Percentiles rank a stretch among this genome's conserved stretches.
Evolutionary conservation across 2,329 filamentous ascomycete species (phyloP).

Genomic region (Colletotrichum scovillei): DNA sequence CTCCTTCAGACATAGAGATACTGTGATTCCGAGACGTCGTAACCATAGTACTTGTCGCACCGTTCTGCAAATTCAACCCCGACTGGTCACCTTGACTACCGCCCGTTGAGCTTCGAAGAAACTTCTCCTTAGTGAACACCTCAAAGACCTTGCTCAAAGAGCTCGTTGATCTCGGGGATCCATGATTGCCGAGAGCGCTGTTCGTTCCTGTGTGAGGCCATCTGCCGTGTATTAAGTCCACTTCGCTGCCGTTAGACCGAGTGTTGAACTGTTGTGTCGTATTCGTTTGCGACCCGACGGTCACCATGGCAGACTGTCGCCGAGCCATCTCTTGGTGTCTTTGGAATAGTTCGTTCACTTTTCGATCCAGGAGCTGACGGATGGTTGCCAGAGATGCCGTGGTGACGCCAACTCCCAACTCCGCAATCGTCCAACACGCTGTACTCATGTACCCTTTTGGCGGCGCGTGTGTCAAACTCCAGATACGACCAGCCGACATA

Average conservation of each 20-base stretch:
- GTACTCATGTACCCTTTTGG: conserved; percentile 24
- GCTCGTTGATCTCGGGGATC: background rate
- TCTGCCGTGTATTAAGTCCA: no score
- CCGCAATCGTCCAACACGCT: conserved; percentile 16
- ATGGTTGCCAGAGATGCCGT: background rate
- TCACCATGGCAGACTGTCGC: background rate
- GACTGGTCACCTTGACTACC: background rate
- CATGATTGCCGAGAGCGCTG: background rate
- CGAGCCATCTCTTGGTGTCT: background rate
- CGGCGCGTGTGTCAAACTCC: background rate
- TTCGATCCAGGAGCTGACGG: conserved; percentile 10
- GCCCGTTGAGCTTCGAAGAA: background rate
- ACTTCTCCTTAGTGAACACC: conserved; percentile 6
- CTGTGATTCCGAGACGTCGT: conserved; percentile 3
- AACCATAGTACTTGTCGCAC: conserved; percentile 3
- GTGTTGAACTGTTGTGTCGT: background rate
- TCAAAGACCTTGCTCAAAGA: conserved; percentile 1
- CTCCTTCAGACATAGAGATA: conserved; percentile 15
- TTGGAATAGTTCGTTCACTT: background rate
- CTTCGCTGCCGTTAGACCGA: no score
- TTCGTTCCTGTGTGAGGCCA: no score
- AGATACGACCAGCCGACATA: conserved; percentile 11
- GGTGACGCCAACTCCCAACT: conserved; percentile 11
- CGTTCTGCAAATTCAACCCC: background rate
- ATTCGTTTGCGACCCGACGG: background rate